Conservation (phyloP, 495 filamentous ascomycete species). For the Penicillium steckii region DNA sequence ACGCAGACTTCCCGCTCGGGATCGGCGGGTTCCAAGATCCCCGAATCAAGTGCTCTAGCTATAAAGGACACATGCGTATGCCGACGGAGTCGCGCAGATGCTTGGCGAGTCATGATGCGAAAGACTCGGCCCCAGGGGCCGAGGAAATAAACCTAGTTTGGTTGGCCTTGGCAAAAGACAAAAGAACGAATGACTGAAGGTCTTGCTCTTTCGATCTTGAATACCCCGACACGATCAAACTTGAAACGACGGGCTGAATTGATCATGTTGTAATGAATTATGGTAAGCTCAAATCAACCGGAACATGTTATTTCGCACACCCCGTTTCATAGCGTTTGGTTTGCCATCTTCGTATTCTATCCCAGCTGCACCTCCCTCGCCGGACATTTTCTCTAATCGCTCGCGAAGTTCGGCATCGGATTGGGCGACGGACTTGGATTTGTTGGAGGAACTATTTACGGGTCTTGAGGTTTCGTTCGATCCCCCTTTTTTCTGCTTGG, state of each 20-base stretch:
- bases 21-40: background rate
- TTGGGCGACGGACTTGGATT: slow-evolving; percentile 54
- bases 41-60: background rate
- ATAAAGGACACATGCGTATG: background rate
- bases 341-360: slow-evolving; percentile 78
- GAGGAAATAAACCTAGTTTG: too few species aligned
- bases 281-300: slow-evolving; percentile 50
- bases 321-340: slow-evolving; percentile 72
- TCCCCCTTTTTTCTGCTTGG: background rate
- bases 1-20: background rate
- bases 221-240: too few species aligned
- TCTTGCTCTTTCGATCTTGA: too few species aligned
- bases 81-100: background rate
- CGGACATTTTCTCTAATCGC: slow-evolving; percentile 67
- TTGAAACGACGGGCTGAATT: too few species aligned
- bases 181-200: too few species aligned
- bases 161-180: too few species aligned
- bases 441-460: slow-evolving; percentile 6
- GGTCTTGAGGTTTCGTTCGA: background rate
- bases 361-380: slow-evolving; percentile 75
- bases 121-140: background rate
- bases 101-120: background rate
- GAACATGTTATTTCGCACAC: slow-evolving; percentile 80
- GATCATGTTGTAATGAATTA: too few species aligned
- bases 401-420: slow-evolving; percentile 65